These are phyloP conservation scores for Juglanconis juglandina DNA, from an alignment of 2,329 filamentous ascomycete species.

Conservation along the genomic window DNA sequence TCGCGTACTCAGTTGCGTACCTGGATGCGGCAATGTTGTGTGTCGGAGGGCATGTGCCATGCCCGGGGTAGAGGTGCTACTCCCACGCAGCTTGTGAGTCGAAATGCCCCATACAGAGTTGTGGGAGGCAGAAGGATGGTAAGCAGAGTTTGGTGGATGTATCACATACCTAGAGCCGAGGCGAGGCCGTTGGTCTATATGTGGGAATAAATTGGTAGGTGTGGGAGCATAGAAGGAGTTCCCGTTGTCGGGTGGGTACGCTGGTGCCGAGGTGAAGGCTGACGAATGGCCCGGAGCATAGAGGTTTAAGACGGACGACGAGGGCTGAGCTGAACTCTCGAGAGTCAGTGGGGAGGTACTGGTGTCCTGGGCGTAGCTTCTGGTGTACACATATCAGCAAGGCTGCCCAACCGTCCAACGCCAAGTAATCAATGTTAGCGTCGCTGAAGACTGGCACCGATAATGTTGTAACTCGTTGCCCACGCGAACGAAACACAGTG, in stretches of 20 bases:
- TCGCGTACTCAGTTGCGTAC: constrained; percentile 45
- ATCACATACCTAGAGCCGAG: constrained; percentile 53
- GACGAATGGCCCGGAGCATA: constrained; percentile 44
- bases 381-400: constrained; percentile 27
- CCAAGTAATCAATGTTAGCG: constrained; percentile 20
- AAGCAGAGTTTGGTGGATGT: constrained; percentile 20
- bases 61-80: constrained; percentile 48
- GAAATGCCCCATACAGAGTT: constrained; percentile 8
- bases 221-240: constrained; percentile 46
- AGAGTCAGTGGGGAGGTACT: constrained; percentile 50
- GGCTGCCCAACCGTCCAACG: constrained; percentile 21
- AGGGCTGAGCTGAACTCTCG: constrained; percentile 48
- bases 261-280: constrained; percentile 41
- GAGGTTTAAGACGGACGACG: constrained; percentile 45
- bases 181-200: constrained; percentile 52
- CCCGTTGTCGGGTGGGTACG: constrained; percentile 48
- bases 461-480: constrained; percentile 23
- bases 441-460: constrained; percentile 21
- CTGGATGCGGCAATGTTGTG: constrained; percentile 50
- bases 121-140: constrained; percentile 5
- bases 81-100: constrained; percentile 37
- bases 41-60: constrained; percentile 57
- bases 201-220: constrained; percentile 42
- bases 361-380: constrained; percentile 55
- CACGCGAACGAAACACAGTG: constrained; percentile 22